Evolutionary conservation across 2,329 filamentous ascomycete species (phyloP), one percentile per base, ranked within the genome.

Genomic region (Nemania sp.): DNA sequence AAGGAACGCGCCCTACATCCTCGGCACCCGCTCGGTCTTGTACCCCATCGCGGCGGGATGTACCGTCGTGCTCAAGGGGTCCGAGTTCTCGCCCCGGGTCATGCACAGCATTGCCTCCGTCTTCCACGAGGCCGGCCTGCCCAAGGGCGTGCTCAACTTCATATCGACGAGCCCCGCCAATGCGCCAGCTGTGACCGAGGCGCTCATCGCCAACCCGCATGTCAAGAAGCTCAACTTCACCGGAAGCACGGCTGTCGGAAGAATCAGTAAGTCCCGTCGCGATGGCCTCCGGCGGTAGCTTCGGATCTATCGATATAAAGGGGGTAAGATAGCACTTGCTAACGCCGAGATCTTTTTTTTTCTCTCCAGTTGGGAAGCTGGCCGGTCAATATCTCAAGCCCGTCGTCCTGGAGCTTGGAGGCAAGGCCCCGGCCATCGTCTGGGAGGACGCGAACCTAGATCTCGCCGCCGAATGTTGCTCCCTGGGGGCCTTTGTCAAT

Each of bases 181-280:
- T 64, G 87, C 86, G 0, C 78, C 84, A 0, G 77, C 80, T 15
- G 80, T 90, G 17, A 89, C 86, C 1, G 84, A 81, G 49, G 78
- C 81, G 2, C 72, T 90, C 34, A 87, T 91, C 63, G 81, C 84
- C 55, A 80, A 88, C 67, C 81, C 83, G 0, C 78, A 77, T 0
- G 77, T 91, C 42, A 85, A 83, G 72, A 90, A 90, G 72, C 76
- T 90, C 68, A 90, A 88, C 75, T 91, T 90, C 72, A 91, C 89
- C 0, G 89, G 89, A 32, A 87, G 83, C 62, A 88, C 88, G 0
- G 74, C 76, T 1, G 83, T 90, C 0, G 89, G 89, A 11, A 79
- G 81, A 20, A 87, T 89, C 68, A 83, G 65, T 67, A 60, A 59
- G 65, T 63, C 12, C 7, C 10, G 65, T 63, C 12, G 9, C 10